phyloP scores from a whole-genome alignment of 2,329 filamentous ascomycete species.

The Botrytis tulipae region DNA sequence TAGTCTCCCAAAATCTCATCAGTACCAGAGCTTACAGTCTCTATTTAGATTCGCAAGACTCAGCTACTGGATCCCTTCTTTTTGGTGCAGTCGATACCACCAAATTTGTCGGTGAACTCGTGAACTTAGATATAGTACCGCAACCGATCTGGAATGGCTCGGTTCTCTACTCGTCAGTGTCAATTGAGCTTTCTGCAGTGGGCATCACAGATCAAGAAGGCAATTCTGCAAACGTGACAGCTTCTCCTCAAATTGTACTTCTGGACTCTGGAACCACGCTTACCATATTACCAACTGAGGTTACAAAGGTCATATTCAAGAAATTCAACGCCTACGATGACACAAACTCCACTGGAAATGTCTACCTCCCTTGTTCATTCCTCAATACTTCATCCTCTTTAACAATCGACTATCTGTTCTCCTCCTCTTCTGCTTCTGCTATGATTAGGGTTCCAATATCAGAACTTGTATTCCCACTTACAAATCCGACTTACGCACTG shows the following conservation, averaged over 20 bases:
- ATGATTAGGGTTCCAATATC: slow-evolving; percentile 45
- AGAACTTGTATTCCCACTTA: slow-evolving; percentile 44
- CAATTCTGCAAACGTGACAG: slow-evolving; percentile 23
- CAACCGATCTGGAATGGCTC: slow-evolving; percentile 25
- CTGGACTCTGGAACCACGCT: slow-evolving; percentile 66
- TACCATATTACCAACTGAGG: slow-evolving; percentile 57
- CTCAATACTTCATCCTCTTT: slow-evolving; percentile 36
- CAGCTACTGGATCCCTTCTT: slow-evolving; percentile 39
- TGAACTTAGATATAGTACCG: slow-evolving; percentile 27
- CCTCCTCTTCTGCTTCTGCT: slow-evolving; percentile 42
- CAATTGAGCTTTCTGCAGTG: slow-evolving; percentile 31
- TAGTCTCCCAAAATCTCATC: slow-evolving; percentile 44
- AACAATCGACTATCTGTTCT: slow-evolving; percentile 49
- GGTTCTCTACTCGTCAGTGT: slow-evolving; percentile 26
- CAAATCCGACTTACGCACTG: slow-evolving; percentile 18
- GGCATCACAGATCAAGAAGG: slow-evolving; percentile 32
- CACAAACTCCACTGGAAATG: slow-evolving; percentile 18
- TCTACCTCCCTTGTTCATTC: slow-evolving; percentile 44
- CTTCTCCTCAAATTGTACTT: slow-evolving; percentile 47
- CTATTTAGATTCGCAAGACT: slow-evolving; percentile 37
- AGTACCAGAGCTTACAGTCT: slow-evolving; percentile 43
- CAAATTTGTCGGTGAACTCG: slow-evolving; percentile 43
- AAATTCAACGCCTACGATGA: slow-evolving; percentile 43
- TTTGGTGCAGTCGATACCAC: slow-evolving; percentile 48
- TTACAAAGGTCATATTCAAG: slow-evolving; percentile 45